Evolutionary conservation across 192 early-diverging fungal genomes (phyloP), one percentile per base, ranked within the genome.

Genomic region (Linnemannia schmuckeri): DNA sequence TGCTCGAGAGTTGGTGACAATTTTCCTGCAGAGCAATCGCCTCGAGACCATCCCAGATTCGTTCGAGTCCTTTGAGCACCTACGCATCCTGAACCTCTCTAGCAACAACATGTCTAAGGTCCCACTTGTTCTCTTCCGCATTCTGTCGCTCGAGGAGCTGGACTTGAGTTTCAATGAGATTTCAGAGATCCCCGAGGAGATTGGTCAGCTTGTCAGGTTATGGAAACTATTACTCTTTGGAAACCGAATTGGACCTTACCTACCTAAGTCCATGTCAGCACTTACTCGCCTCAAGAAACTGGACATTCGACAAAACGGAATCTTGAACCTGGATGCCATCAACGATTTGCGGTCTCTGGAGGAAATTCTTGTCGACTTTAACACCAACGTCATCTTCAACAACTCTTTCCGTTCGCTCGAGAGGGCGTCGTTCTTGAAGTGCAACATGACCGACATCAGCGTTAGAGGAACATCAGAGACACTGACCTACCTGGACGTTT

Each of bases 131-230:
- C 82, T 97, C 35, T 94, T 93, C 49, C 79, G 90, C 55, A 93
- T 96, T 38, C 30, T 81, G 47, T 86, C 92, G 41, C 83, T 96
- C 22, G 90, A 88, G 20, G 91, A 95, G 42, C 90, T 98, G 35
- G 96, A 98, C 81, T 81, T 97, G 41, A 95, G 93, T 71, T 96
- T 97, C 70, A 97, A 97, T 82, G 93, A 96, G 57, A 95, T 98
- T n/a, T 88, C 92, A 6, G 83, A 75, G 15, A 89, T 98, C 24
- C 95, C 96, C 33, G 90, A 96, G 24, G 90, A 90, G 38, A 95
- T 97, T 52, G 93, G 95, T 27, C 87, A 94, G 12, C 87, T 97
- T 20, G 72, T 71, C 9, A 86, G 93, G 13, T 82, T 98, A 37
- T 79, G 88, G 38, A 84, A 88, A 35, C 88, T 98, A 18, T 88